Base-by-base conservation (phyloP, 2,329 filamentous ascomycete genomes). In the Furcasterigmium furcatum region DNA sequence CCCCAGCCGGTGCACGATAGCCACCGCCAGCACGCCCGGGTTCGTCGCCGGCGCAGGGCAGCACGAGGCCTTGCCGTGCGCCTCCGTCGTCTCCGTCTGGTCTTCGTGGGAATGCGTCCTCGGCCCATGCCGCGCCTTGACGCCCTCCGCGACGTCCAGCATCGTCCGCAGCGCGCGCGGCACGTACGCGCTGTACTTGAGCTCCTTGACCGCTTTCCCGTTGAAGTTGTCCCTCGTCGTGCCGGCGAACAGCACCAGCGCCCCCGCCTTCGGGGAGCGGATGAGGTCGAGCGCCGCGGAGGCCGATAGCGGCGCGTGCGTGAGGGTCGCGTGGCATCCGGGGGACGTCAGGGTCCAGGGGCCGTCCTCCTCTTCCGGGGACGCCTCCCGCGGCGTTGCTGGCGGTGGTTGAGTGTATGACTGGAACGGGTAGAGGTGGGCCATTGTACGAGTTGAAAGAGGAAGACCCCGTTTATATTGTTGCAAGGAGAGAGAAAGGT, bases 1-100 rank as follows among this genome's bases (percentile, higher is more conserved):
- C 0, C 94, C 94, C 4, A 97, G 74, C 4, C 92, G 81, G 68
- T 97, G 94, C 13, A 87, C 75, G 64, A 97, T 87, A 41, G 86
- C 83, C 47, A 97, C 82, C 8, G 82, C 86, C 30, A 80, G 78
- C 16, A 96, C 77, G 1, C 64, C 68, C 62, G 95, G 83, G 53
- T 81, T 82, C 10, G 66, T 58, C 18, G 34, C 34, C 34, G 34
- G 34, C 34, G 34, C 3, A 7, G 24, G 7, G 10, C 34, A 36
- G 34, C 34, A 36, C 34, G 16, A 18, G 16, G 34, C 34, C 16
- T 16, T 5, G 24, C 12, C n/a, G n/a, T n/a, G n/a, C n/a, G n/a
- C n/a, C n/a, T n/a, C n/a, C 13, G 30, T 32, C 30, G 30, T 32
- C 9, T 32, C 30, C 30, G 9, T 32, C 30, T 32, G 8, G 8